Percentiles rank a stretch among this genome's conserved stretches.
phyloP scores from a whole-genome alignment of 331 rosid genomes.

The Acacia concinna region DNA sequence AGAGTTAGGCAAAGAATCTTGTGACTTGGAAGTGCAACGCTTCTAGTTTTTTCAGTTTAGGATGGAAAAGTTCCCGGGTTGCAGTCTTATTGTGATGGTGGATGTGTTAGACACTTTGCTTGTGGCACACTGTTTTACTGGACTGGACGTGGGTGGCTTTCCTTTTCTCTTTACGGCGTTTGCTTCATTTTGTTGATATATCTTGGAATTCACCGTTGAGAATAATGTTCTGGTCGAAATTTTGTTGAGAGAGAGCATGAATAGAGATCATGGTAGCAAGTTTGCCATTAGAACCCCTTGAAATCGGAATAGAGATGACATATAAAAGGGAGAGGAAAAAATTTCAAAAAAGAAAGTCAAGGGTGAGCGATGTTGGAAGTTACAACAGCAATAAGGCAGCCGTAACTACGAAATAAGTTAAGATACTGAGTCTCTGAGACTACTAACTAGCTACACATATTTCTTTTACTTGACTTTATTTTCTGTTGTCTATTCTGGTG shows the following conservation, averaged over 20 bases:
- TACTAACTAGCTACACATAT: neutral
- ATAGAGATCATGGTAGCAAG: neutral
- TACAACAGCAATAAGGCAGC: neutral
- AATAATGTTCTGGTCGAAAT: neutral
- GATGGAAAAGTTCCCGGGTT: neutral
- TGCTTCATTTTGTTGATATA: constrained; percentile 4
- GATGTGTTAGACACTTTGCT: neutral
- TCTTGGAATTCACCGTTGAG: neutral
- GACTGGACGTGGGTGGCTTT: neutral
- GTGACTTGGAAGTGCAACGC: constrained; percentile 6
- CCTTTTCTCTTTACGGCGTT: neutral
- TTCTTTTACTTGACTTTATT: constrained; percentile 12
- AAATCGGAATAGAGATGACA: neutral
- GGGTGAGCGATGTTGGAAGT: neutral
- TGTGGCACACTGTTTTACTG: neutral
- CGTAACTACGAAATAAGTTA: neutral
- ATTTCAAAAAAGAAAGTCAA: neutral
- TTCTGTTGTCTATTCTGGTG: neutral
- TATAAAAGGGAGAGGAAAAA: neutral
- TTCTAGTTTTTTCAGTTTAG: neutral
- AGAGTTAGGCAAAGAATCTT: constrained; percentile 11
- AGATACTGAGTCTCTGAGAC: neutral
- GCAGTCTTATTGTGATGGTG: neutral
- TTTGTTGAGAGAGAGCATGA: neutral
- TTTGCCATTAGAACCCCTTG: neutral